phyloP scores from a whole-genome alignment of 192 early-diverging fungal species.

The Rhizoclosmatium sp. region DNA sequence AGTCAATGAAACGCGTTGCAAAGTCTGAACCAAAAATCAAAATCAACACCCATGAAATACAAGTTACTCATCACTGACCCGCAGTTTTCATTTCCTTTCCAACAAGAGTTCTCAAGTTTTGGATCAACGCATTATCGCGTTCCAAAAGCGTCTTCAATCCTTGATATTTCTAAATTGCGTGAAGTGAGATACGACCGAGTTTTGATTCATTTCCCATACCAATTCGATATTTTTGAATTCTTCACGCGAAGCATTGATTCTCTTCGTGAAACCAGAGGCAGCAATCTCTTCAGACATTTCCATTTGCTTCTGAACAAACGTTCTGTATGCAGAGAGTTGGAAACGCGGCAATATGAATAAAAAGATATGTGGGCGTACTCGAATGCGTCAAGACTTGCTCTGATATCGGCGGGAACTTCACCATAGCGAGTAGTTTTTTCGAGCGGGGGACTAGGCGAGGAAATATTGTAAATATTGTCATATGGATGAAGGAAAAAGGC shows the following conservation, averaged over 20 bases:
- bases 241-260: slow-evolving; percentile 28
- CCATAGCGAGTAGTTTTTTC: slow-evolving; percentile 35
- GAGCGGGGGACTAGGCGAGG: not conserved
- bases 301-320: slow-evolving; percentile 40
- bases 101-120: slow-evolving; percentile 33
- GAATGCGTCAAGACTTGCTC: slow-evolving; percentile 33
- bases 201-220: slow-evolving; percentile 3
- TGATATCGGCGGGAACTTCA: slow-evolving; percentile 33
- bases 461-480: too few species aligned
- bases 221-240: slow-evolving; percentile 28
- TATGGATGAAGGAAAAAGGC: too few species aligned
- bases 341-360: too few species aligned
- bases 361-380: slow-evolving; percentile 33
- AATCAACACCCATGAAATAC: not conserved
- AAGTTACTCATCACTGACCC: slow-evolving; percentile 19
- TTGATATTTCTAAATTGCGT: slow-evolving; percentile 39
- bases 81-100: slow-evolving; percentile 45
- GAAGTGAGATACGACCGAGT: not conserved
- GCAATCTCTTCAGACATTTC: slow-evolving; percentile 39
- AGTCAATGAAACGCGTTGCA: slow-evolving; percentile 49
- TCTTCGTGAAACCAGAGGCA: slow-evolving; percentile 11
- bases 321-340: slow-evolving; percentile 8
- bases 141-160: slow-evolving; percentile 47
- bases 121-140: slow-evolving; percentile 46
- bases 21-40: slow-evolving; percentile 4